Conservation (phyloP, 1,284 basidiomycete genomes). For the Cryptococcus deneoformans region DNA sequence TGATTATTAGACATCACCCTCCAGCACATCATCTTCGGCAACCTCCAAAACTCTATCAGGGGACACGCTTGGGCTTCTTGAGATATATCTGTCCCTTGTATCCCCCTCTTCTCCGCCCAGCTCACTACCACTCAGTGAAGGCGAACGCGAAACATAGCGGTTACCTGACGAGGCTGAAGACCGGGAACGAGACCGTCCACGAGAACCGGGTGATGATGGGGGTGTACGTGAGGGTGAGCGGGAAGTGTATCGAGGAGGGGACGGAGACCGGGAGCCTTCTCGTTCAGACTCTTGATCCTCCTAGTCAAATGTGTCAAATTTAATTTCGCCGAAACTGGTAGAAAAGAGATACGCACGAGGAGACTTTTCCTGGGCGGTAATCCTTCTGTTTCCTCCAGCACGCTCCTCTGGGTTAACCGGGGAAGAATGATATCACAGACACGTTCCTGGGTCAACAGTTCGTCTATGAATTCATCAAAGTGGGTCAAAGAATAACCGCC, state of each 20-base stretch:
- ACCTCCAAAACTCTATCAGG: conserved; percentile 36
- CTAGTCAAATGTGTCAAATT: background rate
- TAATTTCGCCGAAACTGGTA: background rate
- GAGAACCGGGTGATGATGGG: conserved; percentile 1
- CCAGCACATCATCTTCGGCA: conserved; percentile 25
- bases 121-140: conserved; percentile 32
- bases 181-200: conserved; percentile 6
- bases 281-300: conserved; percentile 11
- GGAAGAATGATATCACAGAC: conserved; percentile 97
- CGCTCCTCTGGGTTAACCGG: conserved; percentile 76
- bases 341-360: conserved; percentile 19
- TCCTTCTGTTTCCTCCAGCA: conserved; percentile 88
- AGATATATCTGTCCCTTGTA: conserved; percentile 37
- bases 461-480: conserved; percentile 91
- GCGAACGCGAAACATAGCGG: conserved; percentile 46
- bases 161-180: conserved; percentile 1
- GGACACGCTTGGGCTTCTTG: conserved; percentile 47
- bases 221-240: conserved; percentile 8
- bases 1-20: conserved; percentile 35
- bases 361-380: conserved; percentile 58
- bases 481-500: conserved; percentile 78
- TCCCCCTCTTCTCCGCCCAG: conserved; percentile 35
- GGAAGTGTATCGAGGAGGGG: background rate
- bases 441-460: conserved; percentile 79
- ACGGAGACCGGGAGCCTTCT: conserved; percentile 7